Evolutionary conservation across 2,329 filamentous ascomycete genomes (phyloP), one percentile per base, ranked within the genome.

Genomic region (Chaetothyriales sp.): DNA sequence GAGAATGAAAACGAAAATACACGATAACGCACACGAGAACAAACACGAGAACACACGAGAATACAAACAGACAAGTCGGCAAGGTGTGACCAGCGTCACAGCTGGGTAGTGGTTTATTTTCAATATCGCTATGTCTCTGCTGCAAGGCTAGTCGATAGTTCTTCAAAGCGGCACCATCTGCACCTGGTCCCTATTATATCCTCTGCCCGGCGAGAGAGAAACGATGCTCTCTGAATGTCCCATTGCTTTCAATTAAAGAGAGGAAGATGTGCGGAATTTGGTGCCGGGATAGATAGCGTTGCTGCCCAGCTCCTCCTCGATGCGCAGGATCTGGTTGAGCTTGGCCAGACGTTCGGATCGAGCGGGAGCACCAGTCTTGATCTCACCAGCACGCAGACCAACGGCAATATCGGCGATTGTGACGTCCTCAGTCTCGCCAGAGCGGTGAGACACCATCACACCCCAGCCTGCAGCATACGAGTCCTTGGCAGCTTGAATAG

Each of bases 261-360:
- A 89, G 65, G 95, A 83, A 57, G 90, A 74, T 63, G 74, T 88
- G 76, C 90, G 85, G 86, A 96, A 98, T 68, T 87, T 88, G 66
- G 77, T 73, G 62, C 92, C 92, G 62, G 90, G 89, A 69, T 90
- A 98, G 73, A 96, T 67, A 62, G 90, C 92, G 64, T 92, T 83
- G 64, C 81, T 79, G 63, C 89, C 89, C 59, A 98, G 84, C 79
- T 98, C 92, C 78, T 98, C 92, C 81, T 98, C 92, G 64, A 98
- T 98, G 68, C 92, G 87, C 67, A 98, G 85, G 66, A 98, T 95
- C 79, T 98, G 92, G 85, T 98, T 98, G 69, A 98, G 86, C 81
- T 98, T 98, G 72, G 92, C 92, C 62, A 96, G 80, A 78, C 92
- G 89, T 81, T 98, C 92, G 63, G 90, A 95, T 66, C 92, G 84